These are phyloP conservation scores for Nevesoporus exiguus DNA, from an alignment of 768 basidiomycete genomes.

Conservation along the genomic window DNA sequence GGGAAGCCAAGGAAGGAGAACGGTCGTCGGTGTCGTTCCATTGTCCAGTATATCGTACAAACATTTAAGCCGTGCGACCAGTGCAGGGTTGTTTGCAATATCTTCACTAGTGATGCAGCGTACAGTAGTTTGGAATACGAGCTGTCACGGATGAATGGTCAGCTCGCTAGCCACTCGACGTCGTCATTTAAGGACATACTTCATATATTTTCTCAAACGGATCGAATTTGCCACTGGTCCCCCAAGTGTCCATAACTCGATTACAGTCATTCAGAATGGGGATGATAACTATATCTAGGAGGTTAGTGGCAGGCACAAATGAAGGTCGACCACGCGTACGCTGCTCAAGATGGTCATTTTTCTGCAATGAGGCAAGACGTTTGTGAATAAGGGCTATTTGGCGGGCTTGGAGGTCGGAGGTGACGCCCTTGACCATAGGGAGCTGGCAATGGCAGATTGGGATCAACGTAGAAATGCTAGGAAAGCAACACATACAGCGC, in stretches of 20 bases:
- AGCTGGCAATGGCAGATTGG: constrained; percentile 43
- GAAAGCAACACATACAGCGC: constrained; percentile 52
- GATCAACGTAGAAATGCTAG: constrained; percentile 14
- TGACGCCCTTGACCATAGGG: constrained; percentile 72
- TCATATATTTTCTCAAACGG: constrained; percentile 71
- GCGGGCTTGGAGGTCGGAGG: constrained; percentile 61
- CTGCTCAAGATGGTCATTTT: constrained; percentile 54
- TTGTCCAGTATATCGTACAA: constrained; percentile 68
- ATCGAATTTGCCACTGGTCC: constrained; percentile 59
- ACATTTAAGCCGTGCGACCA: constrained; percentile 58
- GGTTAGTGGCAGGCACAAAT: constrained; percentile 7
- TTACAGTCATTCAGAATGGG: constrained; percentile 62
- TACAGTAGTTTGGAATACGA: constrained; percentile 71
- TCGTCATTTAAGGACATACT: constrained; percentile 35
- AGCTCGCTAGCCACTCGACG: neutral
- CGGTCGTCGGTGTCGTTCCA: constrained; percentile 67
- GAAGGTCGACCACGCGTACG: constrained; percentile 41
- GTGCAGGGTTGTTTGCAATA: constrained; percentile 60
- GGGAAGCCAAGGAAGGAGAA: constrained; percentile 76
- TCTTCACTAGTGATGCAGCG: constrained; percentile 65
- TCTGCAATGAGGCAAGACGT: constrained; percentile 62
- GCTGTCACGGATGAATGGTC: constrained; percentile 32
- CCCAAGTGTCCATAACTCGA: constrained; percentile 62
- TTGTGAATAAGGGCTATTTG: constrained; percentile 67
- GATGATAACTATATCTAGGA: constrained; percentile 53